Conservation (phyloP, 768 basidiomycete species). For the Suillus spraguei region DNA sequence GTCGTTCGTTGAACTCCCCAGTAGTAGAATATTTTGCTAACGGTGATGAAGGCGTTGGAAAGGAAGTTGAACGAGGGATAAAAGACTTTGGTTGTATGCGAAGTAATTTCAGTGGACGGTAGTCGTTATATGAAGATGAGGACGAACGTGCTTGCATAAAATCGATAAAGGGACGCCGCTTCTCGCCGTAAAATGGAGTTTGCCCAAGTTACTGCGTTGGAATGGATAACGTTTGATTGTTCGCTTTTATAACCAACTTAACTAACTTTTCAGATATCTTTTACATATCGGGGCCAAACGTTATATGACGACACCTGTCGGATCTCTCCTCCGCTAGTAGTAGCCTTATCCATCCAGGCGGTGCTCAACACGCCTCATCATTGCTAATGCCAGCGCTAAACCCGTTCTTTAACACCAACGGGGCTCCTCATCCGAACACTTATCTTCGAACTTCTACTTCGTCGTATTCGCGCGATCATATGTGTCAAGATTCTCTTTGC, state of each 20-base stretch:
- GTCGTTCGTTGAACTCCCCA: conserved; percentile 15
- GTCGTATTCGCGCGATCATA: neutral
- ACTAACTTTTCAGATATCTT: conserved; percentile 22
- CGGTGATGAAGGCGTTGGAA: conserved; percentile 23
- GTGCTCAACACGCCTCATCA: neutral
- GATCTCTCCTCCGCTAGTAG: conserved; percentile 15
- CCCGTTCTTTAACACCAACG: neutral
- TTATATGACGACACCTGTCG: conserved; percentile 12
- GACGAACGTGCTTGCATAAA: conserved; percentile 41
- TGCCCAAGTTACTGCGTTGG: neutral
- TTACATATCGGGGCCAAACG: conserved; percentile 32
- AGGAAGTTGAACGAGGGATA: conserved; percentile 12
- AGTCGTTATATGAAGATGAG: conserved; percentile 21
- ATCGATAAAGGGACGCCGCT: conserved; percentile 15
- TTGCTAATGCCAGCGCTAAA: conserved; percentile 2
- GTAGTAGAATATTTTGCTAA: conserved; percentile 21
- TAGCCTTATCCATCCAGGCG: conserved; percentile 3
- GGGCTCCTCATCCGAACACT: conserved; percentile 20
- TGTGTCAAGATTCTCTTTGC: conserved; percentile 1
- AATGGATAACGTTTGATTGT: conserved; percentile 16
- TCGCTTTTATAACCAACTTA: conserved; percentile 34
- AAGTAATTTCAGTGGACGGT: conserved; percentile 16
- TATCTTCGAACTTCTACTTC: conserved; percentile 9
- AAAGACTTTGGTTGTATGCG: conserved; percentile 9
- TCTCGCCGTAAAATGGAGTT: conserved; percentile 12